These are phyloP conservation scores for Ceratocystis destructans DNA, from an alignment of 2,329 filamentous ascomycete species.

Conservation along the genomic window DNA sequence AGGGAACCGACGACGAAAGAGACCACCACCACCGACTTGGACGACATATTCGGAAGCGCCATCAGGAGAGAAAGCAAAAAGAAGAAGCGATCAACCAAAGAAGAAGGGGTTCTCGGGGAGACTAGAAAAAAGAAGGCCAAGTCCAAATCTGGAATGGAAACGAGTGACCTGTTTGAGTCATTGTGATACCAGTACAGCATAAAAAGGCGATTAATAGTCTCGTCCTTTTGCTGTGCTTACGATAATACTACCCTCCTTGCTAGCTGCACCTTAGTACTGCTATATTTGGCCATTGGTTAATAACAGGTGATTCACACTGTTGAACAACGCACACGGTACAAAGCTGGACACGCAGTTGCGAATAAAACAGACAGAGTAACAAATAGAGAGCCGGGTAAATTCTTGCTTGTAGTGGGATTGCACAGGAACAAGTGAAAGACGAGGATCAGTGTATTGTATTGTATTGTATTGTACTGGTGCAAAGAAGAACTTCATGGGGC, in stretches of 20 bases:
- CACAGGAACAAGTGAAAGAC: neutral
- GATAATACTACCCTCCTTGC: neutral
- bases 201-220: neutral
- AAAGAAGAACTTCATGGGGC: neutral
- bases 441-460: neutral
- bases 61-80: slow-evolving; percentile 22
- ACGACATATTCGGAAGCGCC: slow-evolving; percentile 13
- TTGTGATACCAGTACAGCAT: slow-evolving; percentile 26
- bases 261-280: neutral
- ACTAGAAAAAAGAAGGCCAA: slow-evolving; percentile 41
- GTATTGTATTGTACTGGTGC: neutral
- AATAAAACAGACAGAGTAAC: neutral
- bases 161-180: slow-evolving; percentile 43
- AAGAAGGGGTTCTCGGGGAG: neutral
- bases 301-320: neutral
- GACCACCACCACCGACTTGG: slow-evolving; percentile 1
- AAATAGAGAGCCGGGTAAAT: too few relatives aligned
- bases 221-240: neutral
- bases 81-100: slow-evolving; percentile 25
- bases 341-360: neutral
- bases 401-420: neutral
- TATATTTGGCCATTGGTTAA: neutral
- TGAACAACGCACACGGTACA: neutral
- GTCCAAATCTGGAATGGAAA: slow-evolving; percentile 32
- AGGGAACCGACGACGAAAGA: neutral